Base-by-base conservation (phyloP, 495 filamentous ascomycete species). In the Talaromyces borbonicus region DNA sequence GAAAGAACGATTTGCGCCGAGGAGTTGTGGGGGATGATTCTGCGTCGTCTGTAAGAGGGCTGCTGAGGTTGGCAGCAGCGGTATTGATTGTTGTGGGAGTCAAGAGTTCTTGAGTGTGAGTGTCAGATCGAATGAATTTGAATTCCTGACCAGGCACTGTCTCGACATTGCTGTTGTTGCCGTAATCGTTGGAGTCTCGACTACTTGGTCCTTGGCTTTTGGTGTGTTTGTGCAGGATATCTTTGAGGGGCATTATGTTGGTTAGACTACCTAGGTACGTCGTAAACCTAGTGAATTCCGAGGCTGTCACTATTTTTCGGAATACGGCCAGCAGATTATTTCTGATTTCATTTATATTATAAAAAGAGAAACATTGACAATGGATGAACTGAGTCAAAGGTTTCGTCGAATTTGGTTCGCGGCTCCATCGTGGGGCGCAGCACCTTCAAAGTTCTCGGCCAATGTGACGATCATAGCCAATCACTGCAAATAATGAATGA, bases 121-220 rank as follows among this genome's bases (percentile, higher is more conserved):
- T 94, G 57, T 90, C 87, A 48, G 83, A 81, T 33, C 90, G 80
- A 50, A 93, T 72, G 70, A 97, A 85, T 48, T 73, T 88, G 67
- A 96, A 84, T 56, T 83, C 78, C 46, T 86, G 85, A n/a, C n/a
- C n/a, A n/a, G n/a, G n/a, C n/a, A n/a, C n/a, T n/a, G n/a, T n/a
- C n/a, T n/a, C n/a, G 1, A 76, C 46, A 53, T 38, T 30, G 52
- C 49, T 43, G 4, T 15, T 24, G 26, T 33, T 38, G 37, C 11
- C 50, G 36, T 36, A 60, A 56, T 48, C 58, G 54, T 29, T 68
- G 59, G 31, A 15, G 38, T 41, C 38, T 26, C 12, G 38, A 30
- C 12, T 30, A n/a, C n/a, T n/a, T n/a, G n/a, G n/a, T 15, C 32
- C 55, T 65, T 38, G 72, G 62, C 47, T 75, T 77, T 38, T 38